Base-by-base conservation (phyloP, 805 yeast genomes). In the Ogataea nonfermentans region DNA sequence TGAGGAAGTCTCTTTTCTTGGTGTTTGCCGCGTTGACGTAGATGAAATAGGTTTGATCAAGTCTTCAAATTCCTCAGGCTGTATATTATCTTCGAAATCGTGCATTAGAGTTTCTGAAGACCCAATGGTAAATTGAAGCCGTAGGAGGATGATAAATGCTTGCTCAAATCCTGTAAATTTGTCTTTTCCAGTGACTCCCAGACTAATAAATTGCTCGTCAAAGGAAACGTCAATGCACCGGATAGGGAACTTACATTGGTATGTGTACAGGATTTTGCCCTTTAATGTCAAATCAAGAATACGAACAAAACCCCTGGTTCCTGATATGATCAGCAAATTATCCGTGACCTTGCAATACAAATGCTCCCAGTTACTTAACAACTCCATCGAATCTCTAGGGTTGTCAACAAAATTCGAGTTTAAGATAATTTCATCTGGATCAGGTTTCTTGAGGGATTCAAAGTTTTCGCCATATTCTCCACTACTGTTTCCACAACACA, bases 181-280 rank as follows among this genome's bases (percentile, higher is more conserved):
- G 55, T 86, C 95, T 41, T 79, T 76, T 0, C 95, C 93, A 0
- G 91, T 84, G 22, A 90, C 80, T 1, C 95, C 93, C 47, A 87
- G 76, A 4, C 93, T 93, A 9, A 89, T 67, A 17, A 81, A 65
- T 13, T 72, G 65, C 17, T 84, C 88, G 48, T 74, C 68, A 0
- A 79, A 74, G 8, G 91, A 75, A 1, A 89, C 68, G 24, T 87
- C 83, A 32, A 87, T 69, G 54, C 95, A 87, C 36, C 95, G 62
- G 25, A 90, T 82, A 1, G 91, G 90, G 55, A 85, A 84, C 39
- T 73, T 75, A 9, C 87, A 80, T 26, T 75, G 66, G 54, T 84
- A 78, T 0, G 85, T 75, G 60, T 83, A 86, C 1, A 89, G 66
- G 0, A 83, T 78, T 43, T 68, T 67, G 3, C 95, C 95, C 9